phyloP scores from a whole-genome alignment of 306 rosid species.

The Acmispon strigosus region DNA sequence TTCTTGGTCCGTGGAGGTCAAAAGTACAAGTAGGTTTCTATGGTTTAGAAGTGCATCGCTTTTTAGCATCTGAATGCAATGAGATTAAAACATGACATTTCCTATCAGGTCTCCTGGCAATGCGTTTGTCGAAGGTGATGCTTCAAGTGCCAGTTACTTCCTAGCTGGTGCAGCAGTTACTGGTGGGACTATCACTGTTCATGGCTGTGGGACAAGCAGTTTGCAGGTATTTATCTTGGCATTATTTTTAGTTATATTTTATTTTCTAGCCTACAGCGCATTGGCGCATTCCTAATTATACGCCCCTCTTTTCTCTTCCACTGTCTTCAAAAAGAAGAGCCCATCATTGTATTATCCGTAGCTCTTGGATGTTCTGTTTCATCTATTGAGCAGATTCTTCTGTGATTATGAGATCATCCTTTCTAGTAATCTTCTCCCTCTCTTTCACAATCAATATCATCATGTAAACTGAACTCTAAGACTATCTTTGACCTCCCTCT shows the following conservation, averaged over 20 bases:
- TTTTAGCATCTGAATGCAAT: conserved; percentile 3
- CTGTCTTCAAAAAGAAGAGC: background rate
- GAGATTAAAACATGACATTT: conserved; percentile 18
- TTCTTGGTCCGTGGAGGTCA: conserved; percentile 89
- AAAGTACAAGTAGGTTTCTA: conserved; percentile 82
- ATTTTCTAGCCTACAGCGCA: background rate
- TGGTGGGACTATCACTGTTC: conserved; percentile 94
- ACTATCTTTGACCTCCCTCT: background rate
- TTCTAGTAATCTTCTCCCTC: background rate
- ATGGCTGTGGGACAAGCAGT: conserved; percentile 97
- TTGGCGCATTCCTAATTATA: background rate
- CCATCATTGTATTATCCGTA: background rate
- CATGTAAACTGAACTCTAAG: background rate
- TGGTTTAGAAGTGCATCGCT: background rate
- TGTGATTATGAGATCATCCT: background rate
- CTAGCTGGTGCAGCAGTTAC: conserved; percentile 99
- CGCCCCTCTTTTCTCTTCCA: background rate
- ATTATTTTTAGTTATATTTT: background rate
- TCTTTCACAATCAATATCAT: background rate
- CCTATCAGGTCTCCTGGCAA: conserved; percentile 77
- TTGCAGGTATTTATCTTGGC: conserved; percentile 64
- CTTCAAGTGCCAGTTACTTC: conserved; percentile 99
- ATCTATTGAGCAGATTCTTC: background rate
- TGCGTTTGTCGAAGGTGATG: conserved; percentile 98
- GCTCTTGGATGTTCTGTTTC: background rate